Base-by-base conservation (phyloP, 768 basidiomycete genomes). In the Suillus subluteus region DNA sequence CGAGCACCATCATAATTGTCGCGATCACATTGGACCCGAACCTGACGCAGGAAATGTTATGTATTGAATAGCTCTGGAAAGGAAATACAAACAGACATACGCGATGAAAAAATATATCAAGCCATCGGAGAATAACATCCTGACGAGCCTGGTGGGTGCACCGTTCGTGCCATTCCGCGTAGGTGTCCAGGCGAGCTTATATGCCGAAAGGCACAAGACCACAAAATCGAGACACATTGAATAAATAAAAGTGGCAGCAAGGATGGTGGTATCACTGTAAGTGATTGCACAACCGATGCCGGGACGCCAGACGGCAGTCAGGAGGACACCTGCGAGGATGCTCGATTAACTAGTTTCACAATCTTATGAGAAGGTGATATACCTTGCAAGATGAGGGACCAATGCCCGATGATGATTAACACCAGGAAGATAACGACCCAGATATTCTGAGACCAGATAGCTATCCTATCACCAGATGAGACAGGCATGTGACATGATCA, bases 31-130 rank as follows among this genome's bases (percentile, higher is more conserved):
- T 83, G 18, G 79, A 77, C 62, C 81, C 69, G 65, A 84, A 83
- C 35, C 81, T 82, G 63, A 4, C 43, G 11, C 30, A 55, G 21
- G 44, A 35, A 64, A 18, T 13, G 3, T 50, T 52, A 18, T 50
- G 40, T 52, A 16, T 23, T 40, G 2, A 32, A 5, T 48, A 70
- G 13, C 65, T 30, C 35, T 35, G 46, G 16, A 35, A 81, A 66
- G 68, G 32, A 81, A 81, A 23, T 35, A 75, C 35, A 63, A 63
- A 50, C 55, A 64, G 5, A 80, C 87, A 64, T 70, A 91, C 86
- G 91, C 91, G 61, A 93, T 84, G 67, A 93, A 76, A 79, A 93
- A 93, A 78, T 84, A 93, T 63, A 91, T 86, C 13, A 94, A 76
- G 23, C 91, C 91, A 65, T 92, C 90, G 16, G 83, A 78, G 73